phyloP scores from a whole-genome alignment of 306 rosid genomes.

The Sicyos edulis region DNA sequence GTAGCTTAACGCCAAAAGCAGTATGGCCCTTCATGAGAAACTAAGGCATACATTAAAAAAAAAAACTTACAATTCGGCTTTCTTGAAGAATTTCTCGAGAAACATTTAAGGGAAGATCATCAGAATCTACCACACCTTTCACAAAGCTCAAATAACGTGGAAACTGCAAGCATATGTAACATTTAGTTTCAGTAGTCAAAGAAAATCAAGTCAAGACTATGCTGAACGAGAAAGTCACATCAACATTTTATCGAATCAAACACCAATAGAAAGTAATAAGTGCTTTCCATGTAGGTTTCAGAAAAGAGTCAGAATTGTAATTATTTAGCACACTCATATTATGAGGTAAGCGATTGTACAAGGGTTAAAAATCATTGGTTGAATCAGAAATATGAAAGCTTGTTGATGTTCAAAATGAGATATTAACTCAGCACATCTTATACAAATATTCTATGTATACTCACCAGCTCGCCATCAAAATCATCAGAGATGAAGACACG shows the following conservation, averaged over 20 bases:
- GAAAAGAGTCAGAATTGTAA: neutral
- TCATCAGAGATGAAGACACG: slow-evolving; percentile 97
- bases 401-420: neutral
- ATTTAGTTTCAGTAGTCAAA: slow-evolving; percentile 3
- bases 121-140: slow-evolving; percentile 90
- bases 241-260: neutral
- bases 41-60: neutral
- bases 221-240: slow-evolving; percentile 5
- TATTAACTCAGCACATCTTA: no score
- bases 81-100: slow-evolving; percentile 98
- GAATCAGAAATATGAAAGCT: neutral
- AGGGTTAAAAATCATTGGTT: neutral
- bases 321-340: neutral
- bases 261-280: neutral
- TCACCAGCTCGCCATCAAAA: slow-evolving; percentile 97
- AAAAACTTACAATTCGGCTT: slow-evolving; percentile 82
- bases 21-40: neutral
- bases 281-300: neutral
- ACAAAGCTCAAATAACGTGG: slow-evolving; percentile 96
- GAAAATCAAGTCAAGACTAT: neutral
- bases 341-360: neutral
- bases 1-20: neutral
- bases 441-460: slow-evolving; percentile 22
- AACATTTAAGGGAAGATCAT: slow-evolving; percentile 94
- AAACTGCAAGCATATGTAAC: slow-evolving; percentile 49